These are phyloP conservation scores for Marasmius tenuissimus DNA, from an alignment of 1,284 basidiomycete species.

Conservation along the genomic window DNA sequence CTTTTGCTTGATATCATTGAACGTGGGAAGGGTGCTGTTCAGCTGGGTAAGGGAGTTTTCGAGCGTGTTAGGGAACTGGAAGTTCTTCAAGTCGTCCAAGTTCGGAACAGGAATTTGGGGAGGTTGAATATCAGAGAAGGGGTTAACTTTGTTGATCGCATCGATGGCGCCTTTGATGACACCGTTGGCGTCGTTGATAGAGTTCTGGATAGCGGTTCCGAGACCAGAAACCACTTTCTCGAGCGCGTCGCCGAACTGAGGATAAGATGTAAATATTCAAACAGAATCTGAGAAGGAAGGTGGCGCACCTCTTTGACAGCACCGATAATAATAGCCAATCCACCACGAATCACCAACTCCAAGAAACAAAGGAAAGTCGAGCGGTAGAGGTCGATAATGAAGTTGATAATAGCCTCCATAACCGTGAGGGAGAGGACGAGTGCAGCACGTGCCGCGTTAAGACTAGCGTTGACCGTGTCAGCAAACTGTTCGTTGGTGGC, in stretches of 20 bases:
- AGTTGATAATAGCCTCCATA: slow-evolving; percentile 87
- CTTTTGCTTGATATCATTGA: slow-evolving; percentile 72
- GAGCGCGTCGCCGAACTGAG: slow-evolving; percentile 71
- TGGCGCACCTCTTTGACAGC: slow-evolving; percentile 75
- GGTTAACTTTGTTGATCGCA: slow-evolving; percentile 72
- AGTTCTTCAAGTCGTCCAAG: slow-evolving; percentile 72
- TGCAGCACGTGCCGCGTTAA: slow-evolving; percentile 74
- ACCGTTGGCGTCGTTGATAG: slow-evolving; percentile 68
- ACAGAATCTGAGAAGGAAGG: background rate
- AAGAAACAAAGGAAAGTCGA: slow-evolving; percentile 91
- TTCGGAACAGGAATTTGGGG: slow-evolving; percentile 75
- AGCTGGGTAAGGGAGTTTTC: slow-evolving; percentile 70
- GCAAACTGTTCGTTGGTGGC: slow-evolving; percentile 81
- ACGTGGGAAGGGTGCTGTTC: slow-evolving; percentile 80
- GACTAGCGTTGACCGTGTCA: slow-evolving; percentile 74
- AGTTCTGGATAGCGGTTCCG: slow-evolving; percentile 68
- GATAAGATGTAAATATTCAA: slow-evolving; percentile 9
- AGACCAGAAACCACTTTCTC: slow-evolving; percentile 59
- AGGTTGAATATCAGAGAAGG: slow-evolving; percentile 62
- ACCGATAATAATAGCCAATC: slow-evolving; percentile 75
- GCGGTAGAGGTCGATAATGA: slow-evolving; percentile 89
- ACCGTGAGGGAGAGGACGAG: slow-evolving; percentile 75
- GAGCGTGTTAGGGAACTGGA: slow-evolving; percentile 82
- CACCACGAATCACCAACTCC: slow-evolving; percentile 85
- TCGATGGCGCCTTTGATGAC: slow-evolving; percentile 66